Evolutionary conservation across 2,329 filamentous ascomycete genomes (phyloP).

Genomic region (Talaromyces sp.): DNA sequence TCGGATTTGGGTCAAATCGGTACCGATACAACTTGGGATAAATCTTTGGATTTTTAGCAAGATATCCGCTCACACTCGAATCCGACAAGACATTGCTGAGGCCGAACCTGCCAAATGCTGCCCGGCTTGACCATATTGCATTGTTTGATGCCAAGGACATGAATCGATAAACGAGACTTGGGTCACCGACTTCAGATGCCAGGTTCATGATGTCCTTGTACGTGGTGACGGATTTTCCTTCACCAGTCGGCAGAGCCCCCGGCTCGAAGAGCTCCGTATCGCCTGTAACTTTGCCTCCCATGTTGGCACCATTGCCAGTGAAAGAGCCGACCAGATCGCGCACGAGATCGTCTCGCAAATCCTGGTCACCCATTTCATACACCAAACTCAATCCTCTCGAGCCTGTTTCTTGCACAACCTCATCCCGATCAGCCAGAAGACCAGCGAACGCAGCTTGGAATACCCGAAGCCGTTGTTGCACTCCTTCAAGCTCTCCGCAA

Average conservation of each 20-base stretch:
- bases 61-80: slow-evolving; percentile 64
- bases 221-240: slow-evolving; percentile 84
- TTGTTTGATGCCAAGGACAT: slow-evolving; percentile 97
- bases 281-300: slow-evolving; percentile 73
- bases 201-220: slow-evolving; percentile 97
- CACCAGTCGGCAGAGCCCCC: slow-evolving; percentile 82
- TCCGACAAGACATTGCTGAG: slow-evolving; percentile 89
- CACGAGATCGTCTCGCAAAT: slow-evolving; percentile 76
- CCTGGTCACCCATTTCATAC: slow-evolving; percentile 84
- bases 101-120: slow-evolving; percentile 91
- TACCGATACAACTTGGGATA: slow-evolving; percentile 95
- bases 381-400: slow-evolving; percentile 87
- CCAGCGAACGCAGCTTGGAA: slow-evolving; percentile 85
- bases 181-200: slow-evolving; percentile 94
- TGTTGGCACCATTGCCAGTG: slow-evolving; percentile 62
- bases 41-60: slow-evolving; percentile 82
- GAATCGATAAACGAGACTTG: slow-evolving; percentile 94
- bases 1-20: slow-evolving; percentile 88
- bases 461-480: slow-evolving; percentile 71
- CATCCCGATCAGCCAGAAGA: slow-evolving; percentile 81
- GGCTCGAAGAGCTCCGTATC: slow-evolving; percentile 94
- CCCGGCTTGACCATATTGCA: slow-evolving; percentile 94
- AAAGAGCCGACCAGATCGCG: slow-evolving; percentile 86
- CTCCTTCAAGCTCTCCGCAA: slow-evolving; percentile 71
- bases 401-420: slow-evolving; percentile 92